Evolutionary conservation across 2,329 filamentous ascomycete genomes (phyloP), one percentile per base, ranked within the genome.

Genomic region (Zalaria sp.): DNA sequence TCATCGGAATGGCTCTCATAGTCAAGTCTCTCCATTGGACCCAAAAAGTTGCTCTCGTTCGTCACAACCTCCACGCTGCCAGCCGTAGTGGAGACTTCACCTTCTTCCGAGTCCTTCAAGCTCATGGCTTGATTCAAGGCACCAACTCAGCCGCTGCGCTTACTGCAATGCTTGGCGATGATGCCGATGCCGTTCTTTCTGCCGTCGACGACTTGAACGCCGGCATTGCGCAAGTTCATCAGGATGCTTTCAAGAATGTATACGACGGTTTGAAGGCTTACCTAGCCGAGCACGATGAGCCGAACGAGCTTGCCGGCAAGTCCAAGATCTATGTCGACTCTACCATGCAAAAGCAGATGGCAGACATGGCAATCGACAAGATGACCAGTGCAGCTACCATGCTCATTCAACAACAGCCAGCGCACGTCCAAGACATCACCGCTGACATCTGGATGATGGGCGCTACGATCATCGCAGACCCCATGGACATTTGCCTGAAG

Each of bases 181-280:
- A 65, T 36, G 62, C 64, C 2, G 65, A 68, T 40, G 51, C 53
- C 5, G 53, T 68, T 7, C 53, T 67, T 29, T 60, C 61, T 5
- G 65, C 61, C 3, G 58, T 68, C 39, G 65, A 68, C 47, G 64
- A 68, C 41, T 51, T 68, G 47, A 68, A 68, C 43, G 59, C 60
- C 1, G 60, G 59, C 28, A 61, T 68, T 26, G 64, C 65, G 3
- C 66, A 65, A 40, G 60, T 65, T 1, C 62, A 67, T 42, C 61
- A 68, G 49, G 65, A 68, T 46, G 63, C 62, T 3, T 68, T 65
- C 53, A 63, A 66, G 44, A 60, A 59, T 26, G 59, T 67, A 5
- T 67, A 66, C 52, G 63, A 67, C 42, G 56, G 57, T 32, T 50
- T 61, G 25, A 66, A 64, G 50, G 53, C 57, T 27, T 51, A 46